Base-by-base conservation (phyloP, 2,329 filamentous ascomycete species). In the Epichloe uncinata region DNA sequence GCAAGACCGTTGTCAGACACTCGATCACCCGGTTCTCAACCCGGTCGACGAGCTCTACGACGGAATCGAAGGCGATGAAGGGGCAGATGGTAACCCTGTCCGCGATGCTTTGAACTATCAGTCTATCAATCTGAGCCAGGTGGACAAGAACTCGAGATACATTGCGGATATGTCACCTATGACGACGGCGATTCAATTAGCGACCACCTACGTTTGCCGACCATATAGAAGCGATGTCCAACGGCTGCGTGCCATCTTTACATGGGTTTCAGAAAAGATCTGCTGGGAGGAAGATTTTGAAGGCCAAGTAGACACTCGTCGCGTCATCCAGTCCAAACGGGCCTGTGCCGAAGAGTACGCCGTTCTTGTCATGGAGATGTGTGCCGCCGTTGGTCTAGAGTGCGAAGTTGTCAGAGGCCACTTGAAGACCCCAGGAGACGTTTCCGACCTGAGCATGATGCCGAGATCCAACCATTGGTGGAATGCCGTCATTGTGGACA, bases 391-490 rank as follows among this genome's bases (percentile, higher is more conserved):
- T 46, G 90, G 91, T 4, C 76, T 98, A 36, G 84, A 88, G 56
- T 87, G 87, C 36, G 91, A 97, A 63, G 75, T 95, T 18, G 81
- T 98, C 13, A 81, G 83, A 52, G 93, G 93, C 0, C 97, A 93
- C 61, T 78, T 98, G 50, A 98, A 98, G 65, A 75, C 79, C 1
- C 93, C 93, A 0, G 91, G 91, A 0, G 93, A 97, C 60, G 71
- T 83, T 7, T 73, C 85, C 1, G 90, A 97, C 58, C 73, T 89
- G 42, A 86, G 85, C 54, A 84, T 84, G 51, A 80, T 91, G 64
- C 87, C 87, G n/a, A 81, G 84, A 33, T 78, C 91, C 0, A 98
- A 98, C 61, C 93, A 98, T 68, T 97, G 86, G 82, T 98, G 93
- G 93, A 98, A 98, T 58, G 83, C 88, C 0, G 87, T 97, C 16